These are phyloP conservation scores for Pseudogymnoascus verrucosus DNA, from an alignment of 2,329 filamentous ascomycete species.

Conservation along the genomic window DNA sequence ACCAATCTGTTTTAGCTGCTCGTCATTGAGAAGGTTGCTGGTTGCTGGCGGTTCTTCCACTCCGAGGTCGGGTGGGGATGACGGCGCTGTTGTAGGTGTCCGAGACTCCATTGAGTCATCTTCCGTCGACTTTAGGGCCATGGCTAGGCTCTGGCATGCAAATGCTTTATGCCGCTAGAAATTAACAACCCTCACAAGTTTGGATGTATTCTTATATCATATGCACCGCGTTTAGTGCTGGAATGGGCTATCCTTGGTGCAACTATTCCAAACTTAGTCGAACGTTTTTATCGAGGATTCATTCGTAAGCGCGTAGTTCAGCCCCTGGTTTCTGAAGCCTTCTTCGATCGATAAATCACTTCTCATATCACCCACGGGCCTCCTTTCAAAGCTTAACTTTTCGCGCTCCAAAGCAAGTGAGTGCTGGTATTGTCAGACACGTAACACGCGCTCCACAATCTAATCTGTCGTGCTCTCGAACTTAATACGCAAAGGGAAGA, in stretches of 20 bases:
- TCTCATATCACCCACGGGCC: background rate
- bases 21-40: constrained; percentile 15
- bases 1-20: constrained; percentile 19
- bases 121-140: background rate
- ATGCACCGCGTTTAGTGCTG: background rate
- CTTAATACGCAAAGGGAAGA: background rate
- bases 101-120: constrained; percentile 5
- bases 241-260: background rate
- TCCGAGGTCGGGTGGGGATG: constrained; percentile 1
- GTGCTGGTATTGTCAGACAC: background rate
- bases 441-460: background rate
- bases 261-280: background rate
- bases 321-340: background rate
- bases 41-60: background rate
- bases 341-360: background rate
- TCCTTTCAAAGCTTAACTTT: background rate
- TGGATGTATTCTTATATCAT: background rate
- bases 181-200: background rate
- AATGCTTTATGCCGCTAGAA: background rate
- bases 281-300: background rate
- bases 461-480: background rate
- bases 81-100: constrained; percentile 6
- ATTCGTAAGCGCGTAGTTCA: background rate
- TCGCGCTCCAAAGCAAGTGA: background rate
- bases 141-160: background rate